Conservation (phyloP, 352 stramenopile species). For the Pythium phragmiticola region DNA sequence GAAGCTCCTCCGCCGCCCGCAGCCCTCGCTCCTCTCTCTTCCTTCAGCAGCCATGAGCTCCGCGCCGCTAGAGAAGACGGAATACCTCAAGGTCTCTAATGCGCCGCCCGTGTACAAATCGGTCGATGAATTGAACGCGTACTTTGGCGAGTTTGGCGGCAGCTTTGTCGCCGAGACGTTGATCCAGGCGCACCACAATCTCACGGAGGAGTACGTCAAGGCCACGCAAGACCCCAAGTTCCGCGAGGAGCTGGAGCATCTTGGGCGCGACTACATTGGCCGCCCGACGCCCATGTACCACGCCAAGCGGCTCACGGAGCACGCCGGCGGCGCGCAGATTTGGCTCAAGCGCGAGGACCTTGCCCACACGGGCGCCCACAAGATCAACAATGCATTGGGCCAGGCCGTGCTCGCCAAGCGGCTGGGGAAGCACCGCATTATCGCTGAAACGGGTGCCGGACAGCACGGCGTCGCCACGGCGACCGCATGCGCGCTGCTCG, state of each 20-base stretch:
- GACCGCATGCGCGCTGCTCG: conserved; percentile 95
- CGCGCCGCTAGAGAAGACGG: conserved; percentile 20
- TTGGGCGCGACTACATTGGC: conserved; percentile 93
- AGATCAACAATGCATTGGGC: conserved; percentile 99
- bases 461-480: conserved; percentile 98
- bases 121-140: conserved; percentile 62
- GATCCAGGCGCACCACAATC: conserved; percentile 95
- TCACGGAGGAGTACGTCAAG: conserved; percentile 92
- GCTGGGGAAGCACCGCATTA: conserved; percentile 97
- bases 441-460: conserved; percentile 97
- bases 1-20: not conserved
- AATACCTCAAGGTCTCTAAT: conserved; percentile 73
- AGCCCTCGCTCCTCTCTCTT: not conserved
- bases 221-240: conserved; percentile 95
- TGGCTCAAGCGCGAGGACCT: conserved; percentile 99
- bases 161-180: conserved; percentile 98
- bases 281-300: conserved; percentile 96
- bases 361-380: conserved; percentile 97
- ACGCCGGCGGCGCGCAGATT: conserved; percentile 93
- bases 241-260: conserved; percentile 93
- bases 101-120: conserved; percentile 69
- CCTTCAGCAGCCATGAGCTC: conserved; percentile 24
- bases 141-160: conserved; percentile 95
- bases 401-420: conserved; percentile 95
- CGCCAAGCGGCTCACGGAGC: conserved; percentile 93